These are phyloP conservation scores for Tulasnella sp. DNA, from an alignment of 768 basidiomycete species.

Conservation along the genomic window DNA sequence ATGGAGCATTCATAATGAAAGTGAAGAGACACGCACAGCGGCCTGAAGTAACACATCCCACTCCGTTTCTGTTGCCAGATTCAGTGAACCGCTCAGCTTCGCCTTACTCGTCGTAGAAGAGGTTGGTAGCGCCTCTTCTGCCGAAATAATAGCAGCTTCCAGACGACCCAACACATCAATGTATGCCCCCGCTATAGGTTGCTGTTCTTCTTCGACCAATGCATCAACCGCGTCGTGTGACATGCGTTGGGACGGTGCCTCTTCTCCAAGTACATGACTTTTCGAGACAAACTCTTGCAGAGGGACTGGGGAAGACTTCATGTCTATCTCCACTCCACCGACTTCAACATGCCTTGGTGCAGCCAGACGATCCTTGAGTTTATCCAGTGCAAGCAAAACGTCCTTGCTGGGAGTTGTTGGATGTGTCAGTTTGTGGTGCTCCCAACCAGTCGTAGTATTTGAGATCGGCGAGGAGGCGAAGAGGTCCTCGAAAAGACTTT, in stretches of 20 bases:
- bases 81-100: constrained; percentile 30
- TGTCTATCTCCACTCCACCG: not conserved
- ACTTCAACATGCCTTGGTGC: not conserved
- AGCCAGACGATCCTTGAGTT: not conserved
- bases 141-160: not conserved
- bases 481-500: constrained; percentile 4
- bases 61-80: constrained; percentile 40
- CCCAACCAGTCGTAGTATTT: not conserved
- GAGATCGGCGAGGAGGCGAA: constrained; percentile 1
- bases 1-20: constrained; percentile 10
- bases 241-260: too few relatives aligned
- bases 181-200: not conserved
- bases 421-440: not conserved
- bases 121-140: constrained; percentile 1
- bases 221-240: too few relatives aligned
- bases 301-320: too few relatives aligned
- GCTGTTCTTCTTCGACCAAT: too few relatives aligned
- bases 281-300: too few relatives aligned
- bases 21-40: constrained; percentile 31
- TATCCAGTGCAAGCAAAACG: not conserved
- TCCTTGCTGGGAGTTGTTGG: not conserved
- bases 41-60: constrained; percentile 44
- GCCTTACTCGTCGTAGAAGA: not conserved
- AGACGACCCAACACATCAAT: not conserved
- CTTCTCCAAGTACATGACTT: too few relatives aligned